These are phyloP conservation scores for Sindora glabra DNA, from an alignment of 306 rosid genomes.

Conservation along the genomic window DNA sequence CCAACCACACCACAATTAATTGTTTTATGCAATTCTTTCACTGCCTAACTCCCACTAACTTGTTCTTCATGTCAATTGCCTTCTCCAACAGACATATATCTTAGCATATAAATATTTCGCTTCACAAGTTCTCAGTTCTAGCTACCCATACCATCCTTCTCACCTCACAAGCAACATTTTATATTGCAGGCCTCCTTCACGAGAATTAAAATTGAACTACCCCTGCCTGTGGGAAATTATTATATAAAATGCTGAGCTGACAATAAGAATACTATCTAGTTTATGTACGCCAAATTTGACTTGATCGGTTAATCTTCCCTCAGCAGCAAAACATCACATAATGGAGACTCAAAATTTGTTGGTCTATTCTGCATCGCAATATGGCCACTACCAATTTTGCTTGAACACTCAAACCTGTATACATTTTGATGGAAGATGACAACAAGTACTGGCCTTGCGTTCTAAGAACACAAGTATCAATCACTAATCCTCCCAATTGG, in stretches of 20 bases:
- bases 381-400: slow-evolving; percentile 20
- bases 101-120: slow-evolving; percentile 21
- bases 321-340: slow-evolving; percentile 33
- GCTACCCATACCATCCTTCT: slow-evolving; percentile 19
- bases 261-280: too few species aligned
- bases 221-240: too few species aligned
- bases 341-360: slow-evolving; percentile 19
- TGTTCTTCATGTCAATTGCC: slow-evolving; percentile 51
- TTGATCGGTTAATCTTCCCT: too few species aligned
- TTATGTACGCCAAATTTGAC: too few species aligned
- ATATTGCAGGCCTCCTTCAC: too few species aligned
- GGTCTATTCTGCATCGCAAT: slow-evolving; percentile 28
- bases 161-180: background rate
- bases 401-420: slow-evolving; percentile 25
- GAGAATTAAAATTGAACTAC: too few species aligned
- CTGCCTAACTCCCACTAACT: slow-evolving; percentile 49
- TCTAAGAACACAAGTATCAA: too few species aligned
- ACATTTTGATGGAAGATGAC: too few species aligned
- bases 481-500: too few species aligned
- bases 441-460: too few species aligned
- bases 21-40: slow-evolving; percentile 6
- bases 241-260: too few species aligned
- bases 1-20: slow-evolving; percentile 32
- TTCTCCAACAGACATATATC: slow-evolving; percentile 36
- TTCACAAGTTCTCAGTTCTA: slow-evolving; percentile 12